Percentiles rank a stretch among this genome's conserved stretches.
These are phyloP conservation scores for Lepraria neglecta DNA, from an alignment of 495 filamentous ascomycete species.

Conservation along the genomic window DNA sequence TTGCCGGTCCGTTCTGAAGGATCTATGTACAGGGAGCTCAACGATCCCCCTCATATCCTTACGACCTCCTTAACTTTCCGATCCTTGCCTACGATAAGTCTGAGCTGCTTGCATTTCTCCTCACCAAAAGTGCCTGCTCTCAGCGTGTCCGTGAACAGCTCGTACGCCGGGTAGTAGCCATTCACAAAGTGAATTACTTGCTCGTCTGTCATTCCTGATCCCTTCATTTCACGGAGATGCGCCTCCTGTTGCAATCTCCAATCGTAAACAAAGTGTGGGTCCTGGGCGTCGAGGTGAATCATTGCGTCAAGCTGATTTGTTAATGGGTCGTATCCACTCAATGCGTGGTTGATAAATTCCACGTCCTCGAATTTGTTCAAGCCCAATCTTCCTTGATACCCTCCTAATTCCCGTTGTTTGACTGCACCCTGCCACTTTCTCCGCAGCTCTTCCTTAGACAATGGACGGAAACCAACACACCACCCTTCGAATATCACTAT, in stretches of 20 bases:
- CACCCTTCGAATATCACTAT: slow-evolving; percentile 84
- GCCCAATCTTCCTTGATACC: slow-evolving; percentile 45
- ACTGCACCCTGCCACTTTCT: slow-evolving; percentile 52
- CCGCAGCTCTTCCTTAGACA: slow-evolving; percentile 49
- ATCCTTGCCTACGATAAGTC: slow-evolving; percentile 63
- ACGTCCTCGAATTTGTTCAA: slow-evolving; percentile 62
- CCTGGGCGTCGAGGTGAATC: slow-evolving; percentile 80
- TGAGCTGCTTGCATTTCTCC: slow-evolving; percentile 54
- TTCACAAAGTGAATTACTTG: slow-evolving; percentile 62
- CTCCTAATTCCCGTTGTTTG: slow-evolving; percentile 37
- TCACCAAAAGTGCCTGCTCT: slow-evolving; percentile 56
- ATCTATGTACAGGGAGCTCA: neutral
- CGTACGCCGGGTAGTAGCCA: slow-evolving; percentile 62
- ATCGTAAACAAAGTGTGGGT: slow-evolving; percentile 71
- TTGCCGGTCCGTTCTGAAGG: neutral
- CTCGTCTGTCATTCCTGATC: slow-evolving; percentile 71
- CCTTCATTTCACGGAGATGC: slow-evolving; percentile 55
- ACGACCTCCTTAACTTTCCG: slow-evolving; percentile 55
- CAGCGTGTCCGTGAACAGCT: slow-evolving; percentile 66
- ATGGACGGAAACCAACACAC: slow-evolving; percentile 76
- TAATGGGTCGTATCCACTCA: slow-evolving; percentile 64
- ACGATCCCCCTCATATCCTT: slow-evolving; percentile 37
- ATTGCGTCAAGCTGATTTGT: slow-evolving; percentile 72
- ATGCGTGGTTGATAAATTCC: slow-evolving; percentile 61
- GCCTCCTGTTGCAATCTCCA: slow-evolving; percentile 84